phyloP scores from a whole-genome alignment of 495 filamentous ascomycete genomes.

The Aspergillus ostianus region DNA sequence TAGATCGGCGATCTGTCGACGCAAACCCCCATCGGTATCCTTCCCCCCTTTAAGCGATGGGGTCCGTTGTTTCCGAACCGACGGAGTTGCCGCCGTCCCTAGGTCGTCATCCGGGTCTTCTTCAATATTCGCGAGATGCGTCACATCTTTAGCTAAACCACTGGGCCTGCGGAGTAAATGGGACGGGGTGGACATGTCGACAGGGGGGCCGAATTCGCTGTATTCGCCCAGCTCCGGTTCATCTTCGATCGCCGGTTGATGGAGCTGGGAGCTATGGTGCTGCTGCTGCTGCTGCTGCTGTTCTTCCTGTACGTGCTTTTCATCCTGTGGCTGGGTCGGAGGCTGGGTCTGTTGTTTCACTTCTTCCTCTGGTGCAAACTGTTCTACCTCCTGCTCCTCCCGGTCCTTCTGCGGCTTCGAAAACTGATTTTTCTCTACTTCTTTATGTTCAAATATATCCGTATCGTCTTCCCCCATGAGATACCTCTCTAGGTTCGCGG shows the following conservation, averaged over 20 bases:
- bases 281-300: constrained; percentile 12
- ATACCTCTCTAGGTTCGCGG: constrained; percentile 49
- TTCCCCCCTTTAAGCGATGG: constrained; percentile 17
- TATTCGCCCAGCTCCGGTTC: constrained; percentile 38
- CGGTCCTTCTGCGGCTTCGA: neutral
- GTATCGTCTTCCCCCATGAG: constrained; percentile 39
- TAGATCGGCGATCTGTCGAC: constrained; percentile 36
- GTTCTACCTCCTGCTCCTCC: neutral
- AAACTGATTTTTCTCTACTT: neutral
- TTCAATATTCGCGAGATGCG: constrained; percentile 43
- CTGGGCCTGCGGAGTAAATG: constrained; percentile 37
- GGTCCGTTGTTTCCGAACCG: constrained; percentile 27
- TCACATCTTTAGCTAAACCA: constrained; percentile 31
- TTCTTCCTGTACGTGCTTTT: constrained; percentile 8
- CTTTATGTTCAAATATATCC: constrained; percentile 23
- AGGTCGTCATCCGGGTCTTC: constrained; percentile 36
- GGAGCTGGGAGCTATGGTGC: constrained; percentile 19
- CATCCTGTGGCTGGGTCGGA: constrained; percentile 7
- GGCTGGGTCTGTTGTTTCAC: neutral
- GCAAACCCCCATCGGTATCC: constrained; percentile 28
- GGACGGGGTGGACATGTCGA: constrained; percentile 50
- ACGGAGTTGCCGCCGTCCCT: constrained; percentile 28
- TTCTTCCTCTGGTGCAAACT: neutral
- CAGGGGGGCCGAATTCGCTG: constrained; percentile 47
- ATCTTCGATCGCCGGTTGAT: constrained; percentile 35